phyloP scores from a whole-genome alignment of 257 asterid genomes.

The Fraxinus cuspidata region DNA sequence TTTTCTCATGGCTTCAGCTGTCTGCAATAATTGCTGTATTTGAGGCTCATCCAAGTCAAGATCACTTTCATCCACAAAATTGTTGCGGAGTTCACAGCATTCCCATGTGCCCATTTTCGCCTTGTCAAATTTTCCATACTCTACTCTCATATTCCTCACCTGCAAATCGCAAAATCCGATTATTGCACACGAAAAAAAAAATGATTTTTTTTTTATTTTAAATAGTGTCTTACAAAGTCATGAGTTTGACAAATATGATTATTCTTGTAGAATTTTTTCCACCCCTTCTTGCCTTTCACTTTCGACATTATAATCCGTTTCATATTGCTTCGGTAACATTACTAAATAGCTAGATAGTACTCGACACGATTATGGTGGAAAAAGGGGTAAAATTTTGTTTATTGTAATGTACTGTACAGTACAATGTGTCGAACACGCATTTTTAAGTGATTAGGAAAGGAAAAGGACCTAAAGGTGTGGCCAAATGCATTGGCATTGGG shows the following conservation, averaged over 20 bases:
- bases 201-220: neutral
- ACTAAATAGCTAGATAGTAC: neutral
- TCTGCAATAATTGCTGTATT: slow-evolving; percentile 48
- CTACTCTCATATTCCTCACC: slow-evolving; percentile 41
- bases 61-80: slow-evolving; percentile 51
- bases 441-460: neutral
- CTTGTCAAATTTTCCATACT: slow-evolving; percentile 31
- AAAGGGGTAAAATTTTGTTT: neutral
- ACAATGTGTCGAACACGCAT: neutral
- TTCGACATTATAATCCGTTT: slow-evolving; percentile 35
- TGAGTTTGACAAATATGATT: slow-evolving; percentile 40
- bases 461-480: slow-evolving; percentile 36
- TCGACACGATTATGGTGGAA: neutral
- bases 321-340: neutral
- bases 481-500: slow-evolving; percentile 42
- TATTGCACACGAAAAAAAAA: no score
- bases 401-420: neutral
- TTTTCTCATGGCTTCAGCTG: slow-evolving; percentile 54
- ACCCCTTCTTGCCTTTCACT: slow-evolving; percentile 25
- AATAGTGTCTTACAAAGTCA: slow-evolving; percentile 30
- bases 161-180: slow-evolving; percentile 8
- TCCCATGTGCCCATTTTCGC: slow-evolving; percentile 58
- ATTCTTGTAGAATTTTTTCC: slow-evolving; percentile 22
- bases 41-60: slow-evolving; percentile 58
- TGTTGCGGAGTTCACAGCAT: slow-evolving; percentile 48